Conservation (phyloP, 192 early-diverging fungal species). For the Cetraspora pellucida region DNA sequence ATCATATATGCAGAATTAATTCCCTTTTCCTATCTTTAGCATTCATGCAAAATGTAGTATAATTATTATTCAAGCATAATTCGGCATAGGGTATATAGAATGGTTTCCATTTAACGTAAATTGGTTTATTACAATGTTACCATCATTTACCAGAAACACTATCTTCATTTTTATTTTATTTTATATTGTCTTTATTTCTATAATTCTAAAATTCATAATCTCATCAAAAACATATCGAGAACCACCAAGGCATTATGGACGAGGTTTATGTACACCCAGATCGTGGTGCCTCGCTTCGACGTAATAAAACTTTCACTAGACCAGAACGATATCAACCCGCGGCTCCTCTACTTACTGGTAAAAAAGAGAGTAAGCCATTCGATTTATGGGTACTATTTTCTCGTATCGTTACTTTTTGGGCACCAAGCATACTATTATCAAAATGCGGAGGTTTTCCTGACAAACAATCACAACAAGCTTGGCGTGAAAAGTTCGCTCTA, state of each 20-base stretch:
- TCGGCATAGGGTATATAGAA: too few species aligned
- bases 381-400: constrained; percentile 64
- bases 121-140: too few species aligned
- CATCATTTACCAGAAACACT: too few species aligned
- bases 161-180: too few species aligned
- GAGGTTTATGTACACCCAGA: neutral
- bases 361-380: constrained; percentile 48
- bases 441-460: constrained; percentile 57
- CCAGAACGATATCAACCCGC: constrained; percentile 70
- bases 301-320: constrained; percentile 72
- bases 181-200: too few species aligned
- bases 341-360: constrained; percentile 65
- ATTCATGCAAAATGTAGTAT: too few species aligned
- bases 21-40: too few species aligned
- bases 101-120: too few species aligned
- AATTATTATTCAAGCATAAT: too few species aligned
- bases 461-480: constrained; percentile 64
- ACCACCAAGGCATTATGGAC: neutral
- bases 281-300: constrained; percentile 51
- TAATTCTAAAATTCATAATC: too few species aligned
- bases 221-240: neutral
- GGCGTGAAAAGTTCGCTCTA: constrained; percentile 68
- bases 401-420: constrained; percentile 62
- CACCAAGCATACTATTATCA: constrained; percentile 52
- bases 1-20: too few species aligned